Evolutionary conservation across 352 stramenopile species (phyloP).

Genomic region (Phytophthora kernoviae): DNA sequence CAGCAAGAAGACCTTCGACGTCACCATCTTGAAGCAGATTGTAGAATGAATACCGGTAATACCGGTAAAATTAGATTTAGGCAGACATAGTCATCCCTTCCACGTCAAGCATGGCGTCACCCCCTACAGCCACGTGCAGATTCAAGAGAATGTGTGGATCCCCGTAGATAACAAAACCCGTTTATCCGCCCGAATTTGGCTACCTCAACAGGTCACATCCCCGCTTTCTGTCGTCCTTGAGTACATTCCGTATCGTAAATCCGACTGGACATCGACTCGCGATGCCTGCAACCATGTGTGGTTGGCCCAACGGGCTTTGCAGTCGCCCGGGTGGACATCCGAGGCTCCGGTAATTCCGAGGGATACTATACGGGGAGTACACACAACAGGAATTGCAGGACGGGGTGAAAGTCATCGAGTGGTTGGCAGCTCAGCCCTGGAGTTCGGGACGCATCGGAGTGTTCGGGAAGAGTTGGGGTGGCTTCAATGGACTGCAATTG

Average conservation of each 20-base stretch:
- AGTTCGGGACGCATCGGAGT: constrained; percentile 45
- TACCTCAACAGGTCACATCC: constrained; percentile 20
- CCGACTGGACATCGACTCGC: constrained; percentile 49
- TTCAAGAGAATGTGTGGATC: constrained; percentile 52
- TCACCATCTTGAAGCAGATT: constrained; percentile 3
- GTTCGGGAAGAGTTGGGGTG: constrained; percentile 63
- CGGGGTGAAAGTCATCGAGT: constrained; percentile 51
- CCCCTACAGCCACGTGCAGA: constrained; percentile 13
- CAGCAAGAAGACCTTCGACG: constrained; percentile 33
- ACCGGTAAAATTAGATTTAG: no score
- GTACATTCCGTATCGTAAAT: constrained; percentile 61
- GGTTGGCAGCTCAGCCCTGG: constrained; percentile 50
- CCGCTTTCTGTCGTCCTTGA: constrained; percentile 52
- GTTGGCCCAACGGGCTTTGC: constrained; percentile 50
- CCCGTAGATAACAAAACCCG: constrained; percentile 25
- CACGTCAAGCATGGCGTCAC: background rate
- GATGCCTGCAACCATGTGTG: constrained; percentile 52
- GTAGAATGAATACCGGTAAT: no score
- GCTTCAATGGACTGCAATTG: constrained; percentile 57
- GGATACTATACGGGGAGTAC: constrained; percentile 52
- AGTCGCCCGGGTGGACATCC: constrained; percentile 54
- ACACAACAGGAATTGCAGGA: constrained; percentile 49
- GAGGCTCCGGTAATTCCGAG: constrained; percentile 51
- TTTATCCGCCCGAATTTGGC: constrained; percentile 43
- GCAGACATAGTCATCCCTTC: background rate